These are phyloP conservation scores for Lyophyllum shimeji DNA, from an alignment of 768 basidiomycete species.

Conservation along the genomic window DNA sequence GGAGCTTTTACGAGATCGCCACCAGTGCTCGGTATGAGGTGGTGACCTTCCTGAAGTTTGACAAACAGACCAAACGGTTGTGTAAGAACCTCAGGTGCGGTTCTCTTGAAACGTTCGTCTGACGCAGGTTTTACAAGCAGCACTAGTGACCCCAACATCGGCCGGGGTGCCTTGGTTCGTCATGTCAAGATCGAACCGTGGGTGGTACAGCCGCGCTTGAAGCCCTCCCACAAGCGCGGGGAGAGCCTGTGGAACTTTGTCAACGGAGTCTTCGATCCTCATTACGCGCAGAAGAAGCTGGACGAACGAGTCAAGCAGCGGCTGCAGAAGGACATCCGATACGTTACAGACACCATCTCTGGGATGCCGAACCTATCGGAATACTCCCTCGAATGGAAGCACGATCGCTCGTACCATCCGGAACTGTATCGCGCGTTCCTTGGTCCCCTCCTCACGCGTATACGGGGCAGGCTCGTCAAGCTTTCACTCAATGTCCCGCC, in stretches of 20 bases:
- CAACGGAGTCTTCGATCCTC: slow-evolving; percentile 27
- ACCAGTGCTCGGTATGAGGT: slow-evolving; percentile 19
- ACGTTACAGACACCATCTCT: slow-evolving; percentile 31
- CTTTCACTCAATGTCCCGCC: slow-evolving; percentile 41
- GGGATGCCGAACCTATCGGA: slow-evolving; percentile 32
- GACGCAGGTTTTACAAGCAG: background rate
- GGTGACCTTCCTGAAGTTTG: slow-evolving; percentile 19
- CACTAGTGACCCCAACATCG: slow-evolving; percentile 26
- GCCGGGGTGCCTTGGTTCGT: slow-evolving; percentile 28
- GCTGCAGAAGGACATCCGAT: slow-evolving; percentile 34
- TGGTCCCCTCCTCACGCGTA: slow-evolving; percentile 29
- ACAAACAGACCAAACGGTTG: slow-evolving; percentile 21
- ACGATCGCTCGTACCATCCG: slow-evolving; percentile 29
- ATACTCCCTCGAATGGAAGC: slow-evolving; percentile 42
- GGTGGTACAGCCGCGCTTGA: slow-evolving; percentile 34
- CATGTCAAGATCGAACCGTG: slow-evolving; percentile 39
- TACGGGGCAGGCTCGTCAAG: slow-evolving; percentile 29
- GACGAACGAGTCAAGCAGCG: slow-evolving; percentile 34
- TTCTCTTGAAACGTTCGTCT: background rate
- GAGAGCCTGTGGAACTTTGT: slow-evolving; percentile 28
- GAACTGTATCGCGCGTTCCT: slow-evolving; percentile 39
- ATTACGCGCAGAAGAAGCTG: slow-evolving; percentile 27
- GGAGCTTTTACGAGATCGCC: slow-evolving; percentile 19
- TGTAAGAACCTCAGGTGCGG: slow-evolving; percentile 23
- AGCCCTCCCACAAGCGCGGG: slow-evolving; percentile 27